phyloP scores from a whole-genome alignment of 306 rosid genomes.

The Rosa rugosa region DNA sequence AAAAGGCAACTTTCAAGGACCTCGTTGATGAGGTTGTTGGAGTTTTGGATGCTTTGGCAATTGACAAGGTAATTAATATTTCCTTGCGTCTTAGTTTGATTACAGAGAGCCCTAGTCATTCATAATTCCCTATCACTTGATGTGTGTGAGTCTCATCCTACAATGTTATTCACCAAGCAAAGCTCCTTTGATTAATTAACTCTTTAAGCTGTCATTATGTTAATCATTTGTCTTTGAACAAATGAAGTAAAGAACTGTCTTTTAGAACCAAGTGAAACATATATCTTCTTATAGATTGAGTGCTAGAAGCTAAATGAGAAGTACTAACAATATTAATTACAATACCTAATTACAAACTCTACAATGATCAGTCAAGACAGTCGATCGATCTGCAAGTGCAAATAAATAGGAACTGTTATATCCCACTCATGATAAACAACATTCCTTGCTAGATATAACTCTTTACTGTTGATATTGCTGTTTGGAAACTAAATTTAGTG shows the following conservation, averaged over 20 bases:
- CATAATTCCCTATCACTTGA: not conserved
- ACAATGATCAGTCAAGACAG: not conserved
- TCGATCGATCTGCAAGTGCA: not conserved
- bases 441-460: not conserved
- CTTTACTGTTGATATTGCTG: not conserved
- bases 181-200: not conserved
- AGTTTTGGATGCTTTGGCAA: constrained; percentile 54
- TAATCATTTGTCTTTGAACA: not conserved
- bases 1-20: constrained; percentile 42
- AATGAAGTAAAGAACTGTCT: not conserved
- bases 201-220: not conserved
- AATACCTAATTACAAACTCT: not conserved
- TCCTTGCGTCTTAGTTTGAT: not conserved
- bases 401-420: not conserved
- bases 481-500: not conserved
- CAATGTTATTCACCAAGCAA: not conserved
- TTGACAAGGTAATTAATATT: constrained; percentile 42
- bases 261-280: not conserved
- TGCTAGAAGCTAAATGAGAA: not conserved
- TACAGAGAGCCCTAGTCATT: not conserved
- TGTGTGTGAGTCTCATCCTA: not conserved
- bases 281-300: not conserved
- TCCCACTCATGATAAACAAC: not conserved
- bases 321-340: not conserved
- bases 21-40: constrained; percentile 46